A percentile compares a stretch with the other conserved stretches of the same genome.
These are phyloP conservation scores for Aspergillus uvarum DNA, from an alignment of 2,329 filamentous ascomycete species.

Conservation along the genomic window DNA sequence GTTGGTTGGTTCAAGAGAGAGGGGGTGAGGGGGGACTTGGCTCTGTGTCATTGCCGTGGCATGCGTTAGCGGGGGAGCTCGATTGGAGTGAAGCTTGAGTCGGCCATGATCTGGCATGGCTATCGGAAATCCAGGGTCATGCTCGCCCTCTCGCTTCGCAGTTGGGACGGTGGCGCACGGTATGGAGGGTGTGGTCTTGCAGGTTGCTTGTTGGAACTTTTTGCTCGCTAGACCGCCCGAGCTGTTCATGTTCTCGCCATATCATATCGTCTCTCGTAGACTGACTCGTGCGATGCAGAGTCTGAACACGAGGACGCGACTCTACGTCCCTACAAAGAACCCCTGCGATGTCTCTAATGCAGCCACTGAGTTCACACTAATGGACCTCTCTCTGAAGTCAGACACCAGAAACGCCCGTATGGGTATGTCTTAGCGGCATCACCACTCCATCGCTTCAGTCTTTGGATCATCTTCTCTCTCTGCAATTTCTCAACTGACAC, in stretches of 20 bases:
- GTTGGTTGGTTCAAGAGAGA: neutral
- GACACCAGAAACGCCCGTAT: no score
- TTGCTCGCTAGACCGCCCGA: neutral
- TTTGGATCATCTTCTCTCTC: no score
- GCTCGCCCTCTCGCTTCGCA: neutral
- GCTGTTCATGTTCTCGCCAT: neutral
- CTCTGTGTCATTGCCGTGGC: neutral
- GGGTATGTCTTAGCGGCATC: no score
- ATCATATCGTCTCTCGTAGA: neutral
- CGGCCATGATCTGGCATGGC: neutral
- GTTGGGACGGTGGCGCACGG: neutral
- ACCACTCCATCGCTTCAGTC: no score
- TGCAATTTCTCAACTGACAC: no score
- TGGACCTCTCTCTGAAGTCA: no score
- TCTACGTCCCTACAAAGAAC: neutral
- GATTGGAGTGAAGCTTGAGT: neutral
- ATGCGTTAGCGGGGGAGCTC: neutral
- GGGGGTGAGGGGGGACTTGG: neutral
- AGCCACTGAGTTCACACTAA: neutral
- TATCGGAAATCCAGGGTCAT: neutral
- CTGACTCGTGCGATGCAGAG: neutral
- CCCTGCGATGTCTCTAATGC: neutral
- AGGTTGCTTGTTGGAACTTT: neutral
- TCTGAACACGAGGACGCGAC: neutral
- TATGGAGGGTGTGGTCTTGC: neutral